Evolutionary conservation across 2,329 filamentous ascomycete species (phyloP), one percentile per base, ranked within the genome.

Genomic region (Botrytis byssoidea): DNA sequence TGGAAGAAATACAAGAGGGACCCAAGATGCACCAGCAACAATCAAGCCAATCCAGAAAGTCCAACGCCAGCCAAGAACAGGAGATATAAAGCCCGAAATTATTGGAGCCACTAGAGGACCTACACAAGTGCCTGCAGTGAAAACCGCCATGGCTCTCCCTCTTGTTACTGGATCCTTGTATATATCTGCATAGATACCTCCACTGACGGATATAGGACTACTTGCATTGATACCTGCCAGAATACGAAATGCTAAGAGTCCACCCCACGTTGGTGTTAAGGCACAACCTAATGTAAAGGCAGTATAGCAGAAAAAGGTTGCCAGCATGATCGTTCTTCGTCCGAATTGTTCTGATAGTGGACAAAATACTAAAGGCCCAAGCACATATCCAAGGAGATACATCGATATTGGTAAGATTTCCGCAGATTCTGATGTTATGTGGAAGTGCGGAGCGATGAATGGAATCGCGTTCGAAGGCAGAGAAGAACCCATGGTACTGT

Each of bases 251-350:
- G 91, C 86, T 77, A 92, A 84, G 6, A 94, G 83, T 0, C 89
- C 88, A 0, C 87, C 81, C 74, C 89, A 92, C 80, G 89, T 92
- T 48, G 86, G 82, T 7, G 88, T 87, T 0, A 93, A 80, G 0
- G 90, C 89, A 0, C 90, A 88, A 0, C 90, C 90, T 65, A 93
- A 86, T 4, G 87, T 88, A 16, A 93, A 83, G 73, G 92, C 85
- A 65, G 91, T 89, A 78, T 92, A 93, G 42, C 92, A 83, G 73
- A 88, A 87, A 82, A 93, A 91, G 8, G 90, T 90, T 77, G 88
- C 81, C 48, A 91, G 87, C 89, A 51, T 88, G 79, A 91, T 83
- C 8, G 86, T 87, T 74, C 86, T 83, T 22, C 90, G 85, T 14
- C 90, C 90, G 74, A 87, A 88, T 74, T 91, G 89, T 79, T 93